These are phyloP conservation scores for Gastrolobium bilobum DNA, from an alignment of 306 rosid species.

Conservation along the genomic window DNA sequence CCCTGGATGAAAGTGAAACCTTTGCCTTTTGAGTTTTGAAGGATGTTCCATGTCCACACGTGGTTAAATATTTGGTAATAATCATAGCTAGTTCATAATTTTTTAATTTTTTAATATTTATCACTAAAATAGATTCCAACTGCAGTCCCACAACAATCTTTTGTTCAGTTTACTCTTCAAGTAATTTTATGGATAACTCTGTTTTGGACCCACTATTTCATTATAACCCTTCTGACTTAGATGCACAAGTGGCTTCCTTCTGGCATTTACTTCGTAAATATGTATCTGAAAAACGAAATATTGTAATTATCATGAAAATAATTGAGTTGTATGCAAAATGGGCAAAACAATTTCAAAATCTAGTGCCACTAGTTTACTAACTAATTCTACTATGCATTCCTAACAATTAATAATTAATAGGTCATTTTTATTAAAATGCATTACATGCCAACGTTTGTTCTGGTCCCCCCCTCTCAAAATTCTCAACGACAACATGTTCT, in stretches of 20 bases:
- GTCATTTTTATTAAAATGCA: too few species aligned
- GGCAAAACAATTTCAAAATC: too few species aligned
- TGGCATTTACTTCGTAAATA: neutral
- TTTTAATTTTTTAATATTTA: too few species aligned
- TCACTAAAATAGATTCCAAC: neutral
- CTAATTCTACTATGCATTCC: too few species aligned
- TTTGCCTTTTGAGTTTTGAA: slow-evolving; percentile 21
- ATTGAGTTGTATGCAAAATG: too few species aligned
- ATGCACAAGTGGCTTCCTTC: neutral
- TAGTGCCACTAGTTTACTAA: too few species aligned
- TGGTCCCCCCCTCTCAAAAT: too few species aligned
- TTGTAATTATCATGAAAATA: too few species aligned
- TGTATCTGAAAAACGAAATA: neutral
- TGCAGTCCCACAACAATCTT: neutral
- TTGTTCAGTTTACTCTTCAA: neutral
- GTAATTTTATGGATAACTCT: neutral
- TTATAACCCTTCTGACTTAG: neutral
- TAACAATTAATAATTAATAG: too few species aligned
- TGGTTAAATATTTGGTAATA: neutral
- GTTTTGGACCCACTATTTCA: neutral
- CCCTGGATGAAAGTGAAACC: slow-evolving; percentile 3
- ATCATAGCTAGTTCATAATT: neutral
- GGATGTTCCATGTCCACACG: slow-evolving; percentile 9
- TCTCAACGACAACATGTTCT: too few species aligned
- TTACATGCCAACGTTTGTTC: too few species aligned